Evolutionary conservation across 78 protist species (phyloP).

Genomic region (Dictyostelium firmibasis): DNA sequence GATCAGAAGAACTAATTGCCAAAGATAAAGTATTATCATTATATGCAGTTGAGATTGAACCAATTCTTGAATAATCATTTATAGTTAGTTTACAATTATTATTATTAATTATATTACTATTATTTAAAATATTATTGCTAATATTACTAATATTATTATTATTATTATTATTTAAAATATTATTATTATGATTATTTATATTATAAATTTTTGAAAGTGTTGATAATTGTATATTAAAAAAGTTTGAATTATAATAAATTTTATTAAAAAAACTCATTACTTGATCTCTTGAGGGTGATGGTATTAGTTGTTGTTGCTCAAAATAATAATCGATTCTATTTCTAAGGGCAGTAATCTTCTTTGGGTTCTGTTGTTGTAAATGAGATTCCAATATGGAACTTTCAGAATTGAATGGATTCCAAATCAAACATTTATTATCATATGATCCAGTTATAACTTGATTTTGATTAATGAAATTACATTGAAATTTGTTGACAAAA

Average conservation of each 20-base stretch:
- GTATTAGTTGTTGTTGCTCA: background rate
- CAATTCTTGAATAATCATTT: background rate
- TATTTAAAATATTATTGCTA: background rate
- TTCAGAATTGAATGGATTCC: conserved; percentile 73
- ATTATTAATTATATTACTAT: background rate
- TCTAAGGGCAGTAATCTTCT: background rate
- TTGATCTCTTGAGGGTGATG: background rate
- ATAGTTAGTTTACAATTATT: background rate
- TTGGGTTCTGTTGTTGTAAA: background rate
- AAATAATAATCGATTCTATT: background rate
- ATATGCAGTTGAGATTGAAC: conserved; percentile 3
- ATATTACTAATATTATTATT: background rate
- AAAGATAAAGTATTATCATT: conserved; percentile 1
- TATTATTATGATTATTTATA: background rate
- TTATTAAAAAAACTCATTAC: conserved; percentile 9
- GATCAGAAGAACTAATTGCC: background rate
- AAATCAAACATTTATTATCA: conserved; percentile 52
- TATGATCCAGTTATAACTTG: conserved; percentile 73
- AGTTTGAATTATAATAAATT: background rate
- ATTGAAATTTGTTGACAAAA: conserved; percentile 56
- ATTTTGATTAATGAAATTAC: conserved; percentile 40
- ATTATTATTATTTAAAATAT: background rate
- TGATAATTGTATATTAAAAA: conserved; percentile 22
- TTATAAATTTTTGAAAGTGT: background rate
- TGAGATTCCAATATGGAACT: conserved; percentile 35